Evolutionary conservation across 768 basidiomycete genomes (phyloP).

Genomic region (Suillus cothurnatus): DNA sequence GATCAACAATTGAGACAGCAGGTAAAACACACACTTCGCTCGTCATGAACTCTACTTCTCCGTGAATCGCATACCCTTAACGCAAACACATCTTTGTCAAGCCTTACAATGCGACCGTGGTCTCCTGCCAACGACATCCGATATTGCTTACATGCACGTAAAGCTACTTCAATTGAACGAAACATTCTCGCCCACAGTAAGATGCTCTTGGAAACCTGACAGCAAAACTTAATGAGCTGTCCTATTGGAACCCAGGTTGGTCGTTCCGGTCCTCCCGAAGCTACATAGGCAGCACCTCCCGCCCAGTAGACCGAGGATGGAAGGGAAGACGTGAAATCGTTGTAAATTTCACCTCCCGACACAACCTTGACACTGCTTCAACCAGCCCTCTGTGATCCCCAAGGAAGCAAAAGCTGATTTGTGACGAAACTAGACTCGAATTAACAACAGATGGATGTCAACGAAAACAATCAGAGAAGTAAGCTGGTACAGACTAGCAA

Average conservation of each 20-base stretch:
- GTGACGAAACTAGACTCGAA: neutral
- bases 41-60: neutral
- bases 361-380: neutral
- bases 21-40: neutral
- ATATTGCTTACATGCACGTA: too few relatives aligned
- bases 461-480: neutral
- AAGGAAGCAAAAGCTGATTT: neutral
- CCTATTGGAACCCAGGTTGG: constrained; percentile 70
- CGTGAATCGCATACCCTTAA: constrained; percentile 29
- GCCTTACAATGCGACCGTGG: constrained; percentile 77
- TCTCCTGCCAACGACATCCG: constrained; percentile 74
- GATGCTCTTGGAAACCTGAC: constrained; percentile 1
- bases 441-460: neutral
- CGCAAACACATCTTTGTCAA: constrained; percentile 61
- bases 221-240: constrained; percentile 82
- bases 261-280: constrained; percentile 44
- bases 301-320: neutral
- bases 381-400: neutral
- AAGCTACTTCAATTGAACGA: too few relatives aligned
- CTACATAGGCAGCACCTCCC: constrained; percentile 1
- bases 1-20: neutral
- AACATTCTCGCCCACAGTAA: too few relatives aligned
- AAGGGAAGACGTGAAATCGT: neutral
- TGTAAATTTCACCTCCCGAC: neutral
- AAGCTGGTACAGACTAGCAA: neutral